Evolutionary conservation across 106 monocot species (phyloP).

Genomic region (Narthecium ossifragum): DNA sequence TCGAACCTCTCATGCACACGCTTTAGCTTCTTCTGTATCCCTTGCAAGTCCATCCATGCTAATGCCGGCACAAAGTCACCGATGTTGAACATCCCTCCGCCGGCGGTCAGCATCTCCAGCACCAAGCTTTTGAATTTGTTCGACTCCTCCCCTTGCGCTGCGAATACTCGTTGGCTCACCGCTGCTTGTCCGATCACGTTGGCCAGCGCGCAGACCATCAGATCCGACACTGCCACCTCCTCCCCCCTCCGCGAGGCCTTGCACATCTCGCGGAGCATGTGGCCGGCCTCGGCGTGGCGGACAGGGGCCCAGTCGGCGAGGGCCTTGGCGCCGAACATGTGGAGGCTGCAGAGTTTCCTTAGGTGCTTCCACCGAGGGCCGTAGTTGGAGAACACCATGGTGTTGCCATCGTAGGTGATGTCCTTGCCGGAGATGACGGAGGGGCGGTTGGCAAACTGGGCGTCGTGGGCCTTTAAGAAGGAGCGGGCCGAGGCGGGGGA

Average conservation of each 20-base stretch:
- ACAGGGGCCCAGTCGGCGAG: constrained; percentile 25
- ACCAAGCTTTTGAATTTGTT: constrained; percentile 36
- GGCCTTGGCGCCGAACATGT: constrained; percentile 31
- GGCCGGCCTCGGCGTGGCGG: constrained; percentile 16
- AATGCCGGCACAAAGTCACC: constrained; percentile 41
- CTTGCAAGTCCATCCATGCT: constrained; percentile 41
- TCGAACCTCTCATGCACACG: constrained; percentile 23
- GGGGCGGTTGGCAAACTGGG: constrained; percentile 35
- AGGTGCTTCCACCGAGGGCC: constrained; percentile 32
- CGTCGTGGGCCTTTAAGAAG: constrained; percentile 32
- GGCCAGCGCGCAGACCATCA: constrained; percentile 23
- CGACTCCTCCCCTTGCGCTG: constrained; percentile 18
- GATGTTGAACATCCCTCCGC: constrained; percentile 40
- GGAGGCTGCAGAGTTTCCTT: constrained; percentile 24
- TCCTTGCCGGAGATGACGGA: constrained; percentile 9
- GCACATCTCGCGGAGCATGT: constrained; percentile 8
- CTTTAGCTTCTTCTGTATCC: constrained; percentile 27
- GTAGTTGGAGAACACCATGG: constrained; percentile 35
- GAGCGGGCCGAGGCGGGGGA: constrained; percentile 24
- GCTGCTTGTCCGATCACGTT: constrained; percentile 33
- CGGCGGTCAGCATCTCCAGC: constrained; percentile 23
- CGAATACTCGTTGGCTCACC: constrained; percentile 36
- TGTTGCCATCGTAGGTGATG: constrained; percentile 30
- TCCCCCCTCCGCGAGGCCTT: background rate
- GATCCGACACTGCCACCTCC: constrained; percentile 25